Evolutionary conservation across 192 early-diverging fungal species (phyloP), one percentile per base, ranked within the genome.

Genomic region (Dispira simplex): DNA sequence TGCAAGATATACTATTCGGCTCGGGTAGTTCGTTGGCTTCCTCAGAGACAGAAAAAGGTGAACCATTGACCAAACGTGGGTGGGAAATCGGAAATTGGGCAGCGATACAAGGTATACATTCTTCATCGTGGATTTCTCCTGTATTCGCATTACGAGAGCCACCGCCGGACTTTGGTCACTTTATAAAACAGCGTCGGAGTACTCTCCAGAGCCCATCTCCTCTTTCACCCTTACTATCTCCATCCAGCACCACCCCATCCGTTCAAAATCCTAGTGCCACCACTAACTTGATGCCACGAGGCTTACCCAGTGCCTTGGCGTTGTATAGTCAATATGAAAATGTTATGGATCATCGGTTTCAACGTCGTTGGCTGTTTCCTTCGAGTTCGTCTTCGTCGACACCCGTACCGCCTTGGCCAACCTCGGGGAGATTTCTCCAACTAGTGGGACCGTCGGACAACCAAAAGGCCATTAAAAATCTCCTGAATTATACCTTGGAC

Each of bases 401-500:
- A 4, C 21, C 48, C 9, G 21, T 51, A 10, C 25, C 65, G 1
- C 47, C 60, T 14, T 51, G 62, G 3, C 51, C 63, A 16, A 25
- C 21, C 11, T 46, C 64, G 1, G 46, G 44, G 0, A 13, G 60
- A 28, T 13, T 32, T 9, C 10, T 26, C 56, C 39, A 14, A 11
- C 46, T 58, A 66, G 47, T 66, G 64, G 9, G 65, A 48, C 18
- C 25, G 55, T 45, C 60, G 48, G 16, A 63, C 52, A 13, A 51
- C 39, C 11, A 66, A 70, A n/a, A 4, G 13, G 46, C 20, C 10
- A 32, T 48, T 32, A 13, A 26, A 39, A 10, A 43, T 46, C 20
- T 49, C 46, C 23, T 56, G 47, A 39, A 16, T 52, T 14, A 64
- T 57, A 46, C 39, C 70, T 3, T 56, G 67, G 20, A 64, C 69